Percentiles rank a stretch among this genome's conserved stretches.
Evolutionary conservation across 352 stramenopile genomes (phyloP).

Genomic region (Thalassiosira exigua): DNA sequence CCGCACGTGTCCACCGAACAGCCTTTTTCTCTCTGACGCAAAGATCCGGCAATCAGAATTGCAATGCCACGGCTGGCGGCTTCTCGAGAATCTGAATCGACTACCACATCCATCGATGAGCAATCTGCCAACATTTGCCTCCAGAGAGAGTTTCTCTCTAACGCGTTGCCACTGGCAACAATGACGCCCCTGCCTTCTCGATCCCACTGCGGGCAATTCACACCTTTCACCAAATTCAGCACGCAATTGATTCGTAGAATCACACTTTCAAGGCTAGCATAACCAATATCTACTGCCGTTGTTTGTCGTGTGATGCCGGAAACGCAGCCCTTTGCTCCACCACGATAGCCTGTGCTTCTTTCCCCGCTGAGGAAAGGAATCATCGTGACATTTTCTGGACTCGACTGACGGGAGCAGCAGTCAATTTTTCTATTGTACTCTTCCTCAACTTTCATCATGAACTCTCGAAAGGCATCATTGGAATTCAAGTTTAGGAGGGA

Average conservation of each 20-base stretch:
- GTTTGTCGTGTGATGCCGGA: slow-evolving; percentile 91
- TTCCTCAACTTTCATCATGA: slow-evolving; percentile 50
- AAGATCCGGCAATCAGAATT: slow-evolving; percentile 50
- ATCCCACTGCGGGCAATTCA: neutral
- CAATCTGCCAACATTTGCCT: slow-evolving; percentile 79
- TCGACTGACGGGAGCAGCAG: neutral
- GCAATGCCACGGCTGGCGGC: slow-evolving; percentile 74
- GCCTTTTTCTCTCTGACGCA: slow-evolving; percentile 12
- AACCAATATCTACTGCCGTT: slow-evolving; percentile 89
- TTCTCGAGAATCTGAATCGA: slow-evolving; percentile 69
- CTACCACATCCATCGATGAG: slow-evolving; percentile 57
- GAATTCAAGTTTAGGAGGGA: slow-evolving; percentile 83
- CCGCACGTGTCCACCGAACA: slow-evolving; percentile 5
- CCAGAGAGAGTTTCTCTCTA: slow-evolving; percentile 78
- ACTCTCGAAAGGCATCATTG: slow-evolving; percentile 55
- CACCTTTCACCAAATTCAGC: slow-evolving; percentile 86
- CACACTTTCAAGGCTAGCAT: slow-evolving; percentile 90
- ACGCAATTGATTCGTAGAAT: slow-evolving; percentile 89
- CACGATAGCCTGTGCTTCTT: slow-evolving; percentile 91
- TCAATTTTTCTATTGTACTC: slow-evolving; percentile 11
- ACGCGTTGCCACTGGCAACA: slow-evolving; percentile 73
- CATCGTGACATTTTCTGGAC: slow-evolving; percentile 82
- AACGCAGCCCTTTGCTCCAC: slow-evolving; percentile 90
- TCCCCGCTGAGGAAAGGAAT: slow-evolving; percentile 93
- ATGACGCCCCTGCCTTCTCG: slow-evolving; percentile 10